Percentiles rank a stretch among this genome's conserved stretches.
These are phyloP conservation scores for Tolypocladium inflatum DNA, from an alignment of 2,329 filamentous ascomycete genomes.

Conservation along the genomic window DNA sequence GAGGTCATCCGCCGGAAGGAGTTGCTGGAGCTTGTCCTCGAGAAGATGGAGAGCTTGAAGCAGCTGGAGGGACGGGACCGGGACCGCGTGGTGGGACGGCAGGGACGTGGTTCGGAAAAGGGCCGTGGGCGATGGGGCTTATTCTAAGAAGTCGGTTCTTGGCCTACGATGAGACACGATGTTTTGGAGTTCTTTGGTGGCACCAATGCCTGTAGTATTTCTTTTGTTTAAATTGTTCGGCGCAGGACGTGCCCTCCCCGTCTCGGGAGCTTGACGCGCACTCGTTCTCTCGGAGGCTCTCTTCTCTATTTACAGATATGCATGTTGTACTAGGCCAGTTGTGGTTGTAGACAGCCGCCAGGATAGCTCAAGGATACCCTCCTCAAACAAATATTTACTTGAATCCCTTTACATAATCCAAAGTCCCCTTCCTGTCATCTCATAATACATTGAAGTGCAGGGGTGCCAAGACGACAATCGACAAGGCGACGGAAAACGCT, in stretches of 20 bases:
- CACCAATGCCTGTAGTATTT: background rate
- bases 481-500: background rate
- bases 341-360: background rate
- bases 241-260: background rate
- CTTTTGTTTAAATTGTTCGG: background rate
- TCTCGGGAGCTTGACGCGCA: background rate
- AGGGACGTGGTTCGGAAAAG: slow-evolving; percentile 22
- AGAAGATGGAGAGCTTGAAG: slow-evolving; percentile 88
- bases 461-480: background rate
- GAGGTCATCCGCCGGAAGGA: slow-evolving; percentile 91
- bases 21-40: slow-evolving; percentile 80
- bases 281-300: background rate
- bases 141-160: slow-evolving; percentile 25
- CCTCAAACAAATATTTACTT: background rate
- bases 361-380: background rate
- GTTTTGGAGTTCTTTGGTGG: background rate
- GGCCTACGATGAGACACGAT: background rate
- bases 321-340: background rate
- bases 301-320: slow-evolving; percentile 2
- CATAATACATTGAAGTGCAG: background rate
- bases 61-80: slow-evolving; percentile 71
- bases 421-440: background rate
- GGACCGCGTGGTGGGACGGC: slow-evolving; percentile 25
- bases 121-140: slow-evolving; percentile 39
- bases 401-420: background rate